Base-by-base conservation (phyloP, 2,329 filamentous ascomycete genomes). In the Blastomyces gilchristii region DNA sequence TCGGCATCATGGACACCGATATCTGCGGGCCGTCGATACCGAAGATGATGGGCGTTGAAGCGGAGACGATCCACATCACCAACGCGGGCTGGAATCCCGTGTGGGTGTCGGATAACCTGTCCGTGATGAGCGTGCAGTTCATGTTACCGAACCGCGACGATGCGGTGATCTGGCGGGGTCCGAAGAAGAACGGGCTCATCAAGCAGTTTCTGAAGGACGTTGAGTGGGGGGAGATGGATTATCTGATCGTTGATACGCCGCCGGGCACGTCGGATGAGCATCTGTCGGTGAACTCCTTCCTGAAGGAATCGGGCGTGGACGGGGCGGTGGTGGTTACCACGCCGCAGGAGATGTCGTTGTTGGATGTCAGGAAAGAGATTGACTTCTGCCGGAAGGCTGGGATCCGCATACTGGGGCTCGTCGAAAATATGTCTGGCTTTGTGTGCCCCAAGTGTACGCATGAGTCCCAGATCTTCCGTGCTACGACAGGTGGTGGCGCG, bases 151-250 rank as follows among this genome's bases (percentile, higher is more conserved):
- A 90, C 71, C 83, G 90, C 57, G 93, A 99, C 75, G 92, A 96
- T 72, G 94, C 94, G 3, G 87, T 99, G 50, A 99, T 99, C 68
- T 99, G 94, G 94, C 85, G 94, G 60, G 94, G 94, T 0, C 89
- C 94, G 2, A 99, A 99, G 83, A 99, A 99, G 83, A 99, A 97
- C 71, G 94, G 94, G 0, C 78, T 99, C 63, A 97, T 99, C 73
- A 99, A 99, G 80, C 90, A 95, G 75, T 99, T 99, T 70, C 78
- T 99, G 60, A 97, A 96, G 79, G 95, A 99, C 71, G 94, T 99
- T 7, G 91, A 95, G 73, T 99, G 95, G 94, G 94, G 94, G 11
- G 89, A 95, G 65, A 80, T 97, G 75, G 94, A 99, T 72, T 96
- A 93, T 68, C 73, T 99, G 64, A 82, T 99, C 60, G 91, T 97